phyloP scores from a whole-genome alignment of 257 asterid species.

The Rauvolfia tetraphylla region DNA sequence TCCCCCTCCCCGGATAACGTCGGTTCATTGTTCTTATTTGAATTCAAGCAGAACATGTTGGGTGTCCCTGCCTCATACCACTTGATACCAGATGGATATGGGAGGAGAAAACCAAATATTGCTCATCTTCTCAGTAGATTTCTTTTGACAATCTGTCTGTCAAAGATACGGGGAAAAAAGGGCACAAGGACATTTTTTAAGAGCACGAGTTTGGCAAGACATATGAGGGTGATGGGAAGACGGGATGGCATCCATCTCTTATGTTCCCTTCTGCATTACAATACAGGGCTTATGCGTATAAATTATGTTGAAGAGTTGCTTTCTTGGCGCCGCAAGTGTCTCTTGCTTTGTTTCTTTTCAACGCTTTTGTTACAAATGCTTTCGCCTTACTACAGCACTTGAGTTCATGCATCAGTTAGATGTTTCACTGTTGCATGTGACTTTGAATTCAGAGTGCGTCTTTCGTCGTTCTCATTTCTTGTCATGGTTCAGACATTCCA shows the following conservation, averaged over 20 bases:
- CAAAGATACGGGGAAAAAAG: not conserved
- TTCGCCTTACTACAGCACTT: slow-evolving; percentile 3
- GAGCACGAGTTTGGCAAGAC: not conserved
- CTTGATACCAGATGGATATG: not conserved
- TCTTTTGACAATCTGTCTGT: slow-evolving; percentile 15
- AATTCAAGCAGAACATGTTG: slow-evolving; percentile 1
- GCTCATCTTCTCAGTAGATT: slow-evolving; percentile 18
- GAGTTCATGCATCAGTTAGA: slow-evolving; percentile 6
- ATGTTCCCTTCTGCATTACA: slow-evolving; percentile 20
- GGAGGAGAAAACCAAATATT: slow-evolving; percentile 10
- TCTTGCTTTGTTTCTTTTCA: not conserved
- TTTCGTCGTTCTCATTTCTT: not conserved
- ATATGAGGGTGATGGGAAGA: slow-evolving; percentile 28
- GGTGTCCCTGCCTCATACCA: not conserved
- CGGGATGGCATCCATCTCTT: slow-evolving; percentile 23
- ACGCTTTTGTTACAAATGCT: not conserved
- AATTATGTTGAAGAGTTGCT: slow-evolving; percentile 6
- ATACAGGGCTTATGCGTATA: slow-evolving; percentile 23
- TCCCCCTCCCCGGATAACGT: not conserved
- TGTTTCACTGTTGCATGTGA: slow-evolving; percentile 10
- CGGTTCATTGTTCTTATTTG: not conserved
- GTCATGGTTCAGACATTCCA: slow-evolving; percentile 7
- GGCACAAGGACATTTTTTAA: not conserved
- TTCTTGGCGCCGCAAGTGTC: slow-evolving; percentile 7
- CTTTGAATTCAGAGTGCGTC: slow-evolving; percentile 7